Conservation (phyloP, 2,329 filamentous ascomycete genomes). For the Emergomyces africanus region DNA sequence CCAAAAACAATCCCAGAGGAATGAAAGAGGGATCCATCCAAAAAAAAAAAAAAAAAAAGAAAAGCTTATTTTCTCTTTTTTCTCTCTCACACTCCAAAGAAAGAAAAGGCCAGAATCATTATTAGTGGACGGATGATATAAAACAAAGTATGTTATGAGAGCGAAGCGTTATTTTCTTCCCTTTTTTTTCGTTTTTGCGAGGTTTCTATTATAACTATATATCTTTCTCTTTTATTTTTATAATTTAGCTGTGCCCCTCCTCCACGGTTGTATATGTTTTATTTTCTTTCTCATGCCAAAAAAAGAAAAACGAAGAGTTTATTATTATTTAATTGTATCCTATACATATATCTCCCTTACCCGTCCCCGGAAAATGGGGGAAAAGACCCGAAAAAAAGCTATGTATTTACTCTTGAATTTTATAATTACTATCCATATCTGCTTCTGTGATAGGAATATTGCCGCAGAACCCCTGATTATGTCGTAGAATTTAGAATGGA, state of each 20-base stretch:
- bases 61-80: neutral
- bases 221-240: neutral
- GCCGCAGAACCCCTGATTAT: too few relatives aligned
- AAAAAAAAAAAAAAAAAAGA: neutral
- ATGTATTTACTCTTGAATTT: neutral
- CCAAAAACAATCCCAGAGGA: neutral
- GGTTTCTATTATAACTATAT: neutral
- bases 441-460: too few relatives aligned
- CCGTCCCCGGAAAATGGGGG: too few relatives aligned
- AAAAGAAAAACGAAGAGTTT: too few relatives aligned
- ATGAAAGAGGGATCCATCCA: neutral
- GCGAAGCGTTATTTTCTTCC: neutral
- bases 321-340: too few relatives aligned
- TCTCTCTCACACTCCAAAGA: neutral
- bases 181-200: neutral
- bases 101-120: neutral
- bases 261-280: neutral
- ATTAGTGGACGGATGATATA: too few relatives aligned
- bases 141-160: neutral
- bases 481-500: too few relatives aligned
- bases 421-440: neutral
- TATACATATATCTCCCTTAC: too few relatives aligned
- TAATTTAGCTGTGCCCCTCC: neutral
- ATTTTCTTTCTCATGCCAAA: too few relatives aligned
- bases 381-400: neutral